A percentile compares a stretch with the other conserved stretches of the same genome.
Conservation (phyloP, 768 basidiomycete species). For the Panaeolus cyanescens region DNA sequence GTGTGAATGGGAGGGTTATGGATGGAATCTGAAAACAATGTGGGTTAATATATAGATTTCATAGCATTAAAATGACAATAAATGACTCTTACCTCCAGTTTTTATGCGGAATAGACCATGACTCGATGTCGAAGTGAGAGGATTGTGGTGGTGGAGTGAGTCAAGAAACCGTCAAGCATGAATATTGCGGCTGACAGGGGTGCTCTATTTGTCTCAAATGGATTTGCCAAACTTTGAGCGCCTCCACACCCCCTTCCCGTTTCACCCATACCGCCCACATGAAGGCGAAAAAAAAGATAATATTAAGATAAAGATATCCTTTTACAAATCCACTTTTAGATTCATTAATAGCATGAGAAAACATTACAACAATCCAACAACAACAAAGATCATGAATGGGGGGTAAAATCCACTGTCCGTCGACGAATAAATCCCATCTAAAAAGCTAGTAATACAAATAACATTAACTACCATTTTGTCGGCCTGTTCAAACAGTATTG, state of each 20-base stretch:
- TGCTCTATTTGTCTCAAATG: not conserved
- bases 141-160: not conserved
- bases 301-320: not conserved
- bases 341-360: not conserved
- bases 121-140: not conserved
- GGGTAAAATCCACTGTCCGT: not conserved
- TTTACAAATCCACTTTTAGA: not conserved
- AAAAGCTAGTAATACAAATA: constrained; percentile 24
- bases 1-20: constrained; percentile 6
- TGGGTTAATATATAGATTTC: not conserved
- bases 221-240: not conserved
- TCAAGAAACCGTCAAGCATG: not conserved
- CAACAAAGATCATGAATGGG: not conserved
- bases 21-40: not conserved
- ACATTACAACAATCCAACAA: constrained; percentile 1
- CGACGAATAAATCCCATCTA: not conserved
- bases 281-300: not conserved
- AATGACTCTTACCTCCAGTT: constrained; percentile 4
- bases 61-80: not conserved
- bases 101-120: constrained; percentile 3
- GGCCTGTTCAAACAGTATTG: constrained; percentile 11
- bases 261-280: no score
- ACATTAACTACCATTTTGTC: constrained; percentile 20
- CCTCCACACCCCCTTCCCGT: no score
- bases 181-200: not conserved